Evolutionary conservation across 345 rosid genomes (phyloP), one percentile per base, ranked within the genome.

Genomic region (Pelargonium nanum): DNA sequence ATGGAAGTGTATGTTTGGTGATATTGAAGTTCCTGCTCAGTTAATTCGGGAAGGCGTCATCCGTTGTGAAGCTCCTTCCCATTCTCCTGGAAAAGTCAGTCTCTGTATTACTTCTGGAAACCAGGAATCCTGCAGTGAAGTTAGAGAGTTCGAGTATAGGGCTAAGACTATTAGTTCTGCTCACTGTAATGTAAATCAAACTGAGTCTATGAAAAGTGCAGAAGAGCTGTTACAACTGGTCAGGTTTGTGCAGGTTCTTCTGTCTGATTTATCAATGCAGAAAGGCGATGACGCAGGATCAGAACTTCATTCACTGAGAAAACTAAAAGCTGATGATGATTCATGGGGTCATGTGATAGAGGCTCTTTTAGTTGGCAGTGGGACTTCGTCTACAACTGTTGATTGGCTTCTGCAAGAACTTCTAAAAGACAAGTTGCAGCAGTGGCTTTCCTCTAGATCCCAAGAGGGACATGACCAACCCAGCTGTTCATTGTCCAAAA

Each of bases 1-100:
- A n/a, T 93, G 94, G 97, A 68, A 78, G 66, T 93, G 99, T 76
- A 85, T 93, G 97, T 87, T 93, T 78, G 99, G 96, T 55, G 87
- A 82, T 63, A 63, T 45, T 59, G 79, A 87, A 77, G 97, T 89
- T 77, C 96, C 99, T 65, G 56, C 77, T 61, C 71, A 81, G 75
- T 85, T 85, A 65, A 77, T 93, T 62, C 94, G 81, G 66, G 85
- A 81, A 66, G 99, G 97, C 57, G 92, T 84, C 59, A 57, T 93
- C 22, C 63, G 83, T 60, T 93, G 96, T 21, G 68, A 78, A 61
- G 94, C 96, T 56, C 99, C 99, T 77, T 82, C 85, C 44, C 75
- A 67, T 57, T 67, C 58, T 65, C 82, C 90, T 51, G 99, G 96
- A 74, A 87, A 80, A 72, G 95, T 87, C 68, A 74, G 78, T n/a